Evolutionary conservation across 2,329 filamentous ascomycete species (phyloP), one percentile per base, ranked within the genome.

Genomic region (Diplodia mutila): DNA sequence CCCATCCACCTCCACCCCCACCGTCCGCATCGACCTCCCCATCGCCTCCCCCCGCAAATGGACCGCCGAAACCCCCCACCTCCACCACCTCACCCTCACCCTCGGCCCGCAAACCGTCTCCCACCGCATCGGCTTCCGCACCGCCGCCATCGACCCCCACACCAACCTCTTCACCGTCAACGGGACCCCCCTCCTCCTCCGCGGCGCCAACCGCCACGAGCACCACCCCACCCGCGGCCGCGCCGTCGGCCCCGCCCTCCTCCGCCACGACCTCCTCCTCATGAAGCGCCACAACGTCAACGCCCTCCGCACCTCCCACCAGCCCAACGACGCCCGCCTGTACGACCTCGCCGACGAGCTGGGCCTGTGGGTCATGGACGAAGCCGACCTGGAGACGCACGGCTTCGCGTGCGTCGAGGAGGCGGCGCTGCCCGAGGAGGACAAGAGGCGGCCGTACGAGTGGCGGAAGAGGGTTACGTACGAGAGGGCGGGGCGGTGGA

Each of bases 221-320:
- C 52, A 54, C 23, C 29, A 34, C 16, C 29, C 52, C 1, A 4
- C 16, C 0, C 29, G 21, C 1, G 52, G 52, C 1, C 27, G 52
- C 3, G 27, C 52, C 0, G 52, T 54, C 12, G 29, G 84, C 90
- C 3, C 86, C 7, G 85, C 89, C 1, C 90, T 85, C 27, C 85
- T 90, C 73, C 84, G 84, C 69, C 77, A 81, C 16, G 90, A 92
- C 70, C 80, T 92, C 1, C 72, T 89, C 2, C 79, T 88, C 3
- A 92, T 92, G 89, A 92, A 92, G 76, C 80, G 78, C 7, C 85
- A 90, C 80, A 91, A 91, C 72, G 84, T 92, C 78, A 92, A 92
- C 70, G 87, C 90, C 0, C 82, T 92, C 5, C 87, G 90, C 0
- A 89, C 86, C 63, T 89, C 86, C 1, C 90, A 92, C 73, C 89